Base-by-base conservation (phyloP, 2,329 filamentous ascomycete genomes). In the Exserohilum turcica region DNA sequence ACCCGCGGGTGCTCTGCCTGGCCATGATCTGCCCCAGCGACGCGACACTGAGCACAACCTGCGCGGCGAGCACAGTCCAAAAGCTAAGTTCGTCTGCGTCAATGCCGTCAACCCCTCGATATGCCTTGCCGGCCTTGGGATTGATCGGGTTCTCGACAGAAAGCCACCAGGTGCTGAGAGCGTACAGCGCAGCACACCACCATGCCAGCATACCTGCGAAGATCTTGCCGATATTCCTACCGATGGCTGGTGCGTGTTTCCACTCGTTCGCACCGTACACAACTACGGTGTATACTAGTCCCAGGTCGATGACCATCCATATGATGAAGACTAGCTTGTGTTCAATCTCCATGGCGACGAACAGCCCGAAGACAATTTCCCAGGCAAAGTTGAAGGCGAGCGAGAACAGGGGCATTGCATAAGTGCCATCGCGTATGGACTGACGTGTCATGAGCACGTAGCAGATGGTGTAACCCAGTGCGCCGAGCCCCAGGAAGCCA, bases 71-170 rank as follows among this genome's bases (percentile, higher is more conserved):
- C 1, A 79, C 79, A 6, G 77, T 78, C 77, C 79, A 82, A 47
- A 76, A 82, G 1, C 77, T 76, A 62, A 82, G 58, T 67, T 83
- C 81, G 2, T 80, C 80, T 27, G 76, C 78, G 65, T 83, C 81
- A 68, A 73, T 38, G 66, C 76, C 54, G 74, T 76, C 38, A 55
- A 66, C 19, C 71, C 76, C 63, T 13, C 35, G 43, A 43, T 66
- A 63, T 12, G 51, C 24, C 39, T 65, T 68, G 18, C 76, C 70
- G 64, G 72, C 78, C 58, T 73, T 75, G 66, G 79, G 80, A 39
- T 80, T 79, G 47, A 77, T 70, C 61, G 81, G 79, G 56, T 78
- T 70, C 1, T 77, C 76, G 39, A 81, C 21, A 33, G 63, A 49
- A 8, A 64, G 64, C 80, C 80, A 83, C 79, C 79, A 83, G 36